phyloP scores from a whole-genome alignment of 208 protist species.

The Leishmania tropica region DNA sequence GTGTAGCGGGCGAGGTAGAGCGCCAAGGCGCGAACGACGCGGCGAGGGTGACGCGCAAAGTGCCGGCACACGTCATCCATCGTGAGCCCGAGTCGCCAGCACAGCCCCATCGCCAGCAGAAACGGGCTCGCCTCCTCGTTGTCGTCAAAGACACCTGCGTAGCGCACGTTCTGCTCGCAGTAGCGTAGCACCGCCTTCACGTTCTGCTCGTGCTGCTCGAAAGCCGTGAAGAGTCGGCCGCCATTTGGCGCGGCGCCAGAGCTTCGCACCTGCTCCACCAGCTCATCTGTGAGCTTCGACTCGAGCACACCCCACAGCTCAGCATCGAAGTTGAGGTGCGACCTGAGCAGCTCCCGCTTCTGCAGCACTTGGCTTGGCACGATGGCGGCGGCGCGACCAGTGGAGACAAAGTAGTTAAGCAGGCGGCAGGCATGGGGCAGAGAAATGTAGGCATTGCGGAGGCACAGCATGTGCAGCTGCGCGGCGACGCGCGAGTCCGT shows the following conservation, averaged over 20 bases:
- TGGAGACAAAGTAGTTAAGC: constrained; percentile 39
- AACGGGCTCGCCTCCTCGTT: constrained; percentile 78
- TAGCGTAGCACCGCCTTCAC: constrained; percentile 67
- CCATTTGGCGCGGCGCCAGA: not conserved
- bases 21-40: constrained; percentile 68
- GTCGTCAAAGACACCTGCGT: constrained; percentile 75
- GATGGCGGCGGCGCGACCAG: constrained; percentile 34
- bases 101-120: constrained; percentile 63
- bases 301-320: constrained; percentile 65
- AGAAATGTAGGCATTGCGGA: constrained; percentile 59
- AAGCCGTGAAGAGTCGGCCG: constrained; percentile 41
- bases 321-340: constrained; percentile 69
- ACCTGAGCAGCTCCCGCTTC: constrained; percentile 45
- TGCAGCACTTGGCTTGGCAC: constrained; percentile 50
- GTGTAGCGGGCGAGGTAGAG: constrained; percentile 77
- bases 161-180: constrained; percentile 68
- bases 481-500: constrained; percentile 73
- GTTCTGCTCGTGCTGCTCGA: constrained; percentile 52
- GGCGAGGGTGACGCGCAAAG: constrained; percentile 71
- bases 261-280: constrained; percentile 26
- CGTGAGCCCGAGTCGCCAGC: constrained; percentile 41
- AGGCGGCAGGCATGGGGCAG: constrained; percentile 52
- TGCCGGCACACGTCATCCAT: constrained; percentile 55
- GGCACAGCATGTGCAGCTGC: constrained; percentile 67
- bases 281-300: constrained; percentile 22